phyloP scores from a whole-genome alignment of 371 early-diverging fungal species.

The Mortierella sp. region DNA sequence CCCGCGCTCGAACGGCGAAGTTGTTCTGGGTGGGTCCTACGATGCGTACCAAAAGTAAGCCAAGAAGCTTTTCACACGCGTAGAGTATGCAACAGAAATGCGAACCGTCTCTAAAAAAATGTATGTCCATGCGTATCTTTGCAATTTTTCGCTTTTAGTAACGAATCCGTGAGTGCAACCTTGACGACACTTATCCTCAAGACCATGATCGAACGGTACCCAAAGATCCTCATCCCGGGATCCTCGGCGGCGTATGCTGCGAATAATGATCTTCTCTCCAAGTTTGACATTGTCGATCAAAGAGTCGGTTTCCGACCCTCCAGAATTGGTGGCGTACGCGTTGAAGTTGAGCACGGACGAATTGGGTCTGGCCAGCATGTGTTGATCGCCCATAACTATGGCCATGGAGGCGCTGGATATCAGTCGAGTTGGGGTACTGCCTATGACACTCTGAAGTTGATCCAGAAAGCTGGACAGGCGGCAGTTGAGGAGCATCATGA shows the following conservation, averaged over 20 bases:
- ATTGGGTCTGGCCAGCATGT: conserved; percentile 58
- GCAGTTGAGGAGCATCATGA: background rate
- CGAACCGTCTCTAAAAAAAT: no score
- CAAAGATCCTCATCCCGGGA: conserved; percentile 57
- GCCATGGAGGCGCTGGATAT: conserved; percentile 84
- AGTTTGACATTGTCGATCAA: conserved; percentile 67
- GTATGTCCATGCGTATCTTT: no score
- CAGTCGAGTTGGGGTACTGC: conserved; percentile 84
- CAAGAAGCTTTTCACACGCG: no score
- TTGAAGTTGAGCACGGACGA: conserved; percentile 71
- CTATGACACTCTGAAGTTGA: conserved; percentile 57
- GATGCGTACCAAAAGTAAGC: conserved; percentile 72
- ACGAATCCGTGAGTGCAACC: conserved; percentile 30
- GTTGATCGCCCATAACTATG: conserved; percentile 79
- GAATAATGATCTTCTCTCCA: conserved; percentile 47
- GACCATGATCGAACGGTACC: conserved; percentile 67
- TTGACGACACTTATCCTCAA: conserved; percentile 56
- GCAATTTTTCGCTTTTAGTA: conserved; percentile 34
- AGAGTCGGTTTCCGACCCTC: conserved; percentile 81
- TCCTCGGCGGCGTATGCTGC: conserved; percentile 56
- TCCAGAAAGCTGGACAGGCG: conserved; percentile 56
- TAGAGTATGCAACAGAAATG: no score
- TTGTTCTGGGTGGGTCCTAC: conserved; percentile 82
- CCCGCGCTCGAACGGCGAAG: conserved; percentile 81
- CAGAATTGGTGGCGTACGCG: conserved; percentile 75